A percentile compares a stretch with the other conserved stretches of the same genome.
Evolutionary conservation across 768 basidiomycete species (phyloP).

Genomic region (Rhodotorula taiwanensis): DNA sequence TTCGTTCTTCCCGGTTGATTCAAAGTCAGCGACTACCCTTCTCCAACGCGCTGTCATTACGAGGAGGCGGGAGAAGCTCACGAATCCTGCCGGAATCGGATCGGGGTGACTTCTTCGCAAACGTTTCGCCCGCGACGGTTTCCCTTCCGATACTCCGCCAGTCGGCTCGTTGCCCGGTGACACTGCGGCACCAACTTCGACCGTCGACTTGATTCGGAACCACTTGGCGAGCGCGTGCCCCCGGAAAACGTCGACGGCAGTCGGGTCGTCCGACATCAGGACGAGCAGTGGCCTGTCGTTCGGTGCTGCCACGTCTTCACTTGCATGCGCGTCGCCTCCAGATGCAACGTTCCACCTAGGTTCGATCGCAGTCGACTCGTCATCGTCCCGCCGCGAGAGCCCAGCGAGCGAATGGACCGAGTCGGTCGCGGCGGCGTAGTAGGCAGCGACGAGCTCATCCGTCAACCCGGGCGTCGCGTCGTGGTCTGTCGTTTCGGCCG

Average conservation of each 20-base stretch:
- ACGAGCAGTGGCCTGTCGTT: constrained; percentile 15
- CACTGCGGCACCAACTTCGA: background rate
- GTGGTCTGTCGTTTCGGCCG: background rate
- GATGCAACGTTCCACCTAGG: too few species aligned
- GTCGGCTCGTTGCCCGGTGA: too few species aligned
- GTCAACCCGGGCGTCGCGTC: constrained; percentile 3
- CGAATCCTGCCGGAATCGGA: too few species aligned
- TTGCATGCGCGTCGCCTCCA: too few species aligned
- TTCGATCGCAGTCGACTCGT: too few species aligned
- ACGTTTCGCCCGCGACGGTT: background rate
- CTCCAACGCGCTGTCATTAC: too few species aligned
- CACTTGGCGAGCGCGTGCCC: constrained; percentile 2
- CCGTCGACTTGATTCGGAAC: constrained; percentile 17
- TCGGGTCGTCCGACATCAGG: constrained; percentile 29
- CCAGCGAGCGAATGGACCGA: constrained; percentile 14
- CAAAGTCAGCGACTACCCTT: too few species aligned
- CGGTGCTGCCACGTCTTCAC: too few species aligned
- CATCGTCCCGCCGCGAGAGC: background rate
- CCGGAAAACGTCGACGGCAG: constrained; percentile 16
- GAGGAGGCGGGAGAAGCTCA: too few species aligned
- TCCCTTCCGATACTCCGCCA: background rate
- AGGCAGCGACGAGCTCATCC: constrained; percentile 4
- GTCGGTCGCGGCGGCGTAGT: constrained; percentile 24
- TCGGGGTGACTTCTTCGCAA: too few species aligned
- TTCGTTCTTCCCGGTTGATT: constrained; percentile 32